phyloP scores from a whole-genome alignment of 2,329 filamentous ascomycete genomes.

The Alternaria consortialis region DNA sequence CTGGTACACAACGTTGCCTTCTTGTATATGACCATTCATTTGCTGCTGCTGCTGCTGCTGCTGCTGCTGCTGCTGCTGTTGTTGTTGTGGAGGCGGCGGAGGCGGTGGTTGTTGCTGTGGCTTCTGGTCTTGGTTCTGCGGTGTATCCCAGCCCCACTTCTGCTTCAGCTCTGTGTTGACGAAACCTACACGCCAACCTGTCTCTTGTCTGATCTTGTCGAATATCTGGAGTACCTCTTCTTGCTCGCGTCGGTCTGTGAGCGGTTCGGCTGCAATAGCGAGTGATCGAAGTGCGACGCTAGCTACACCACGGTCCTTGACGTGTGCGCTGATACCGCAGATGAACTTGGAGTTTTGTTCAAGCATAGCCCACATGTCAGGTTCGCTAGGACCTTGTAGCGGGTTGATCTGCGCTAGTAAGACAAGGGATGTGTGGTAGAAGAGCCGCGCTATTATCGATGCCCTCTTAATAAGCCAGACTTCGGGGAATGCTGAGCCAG shows the following conservation, averaged over 20 bases:
- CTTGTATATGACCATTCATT: slow-evolving; percentile 25
- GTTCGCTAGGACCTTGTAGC: slow-evolving; percentile 65
- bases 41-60: slow-evolving; percentile 32
- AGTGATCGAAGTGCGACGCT: slow-evolving; percentile 82
- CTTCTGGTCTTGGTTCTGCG: slow-evolving; percentile 53
- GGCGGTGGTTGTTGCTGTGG: slow-evolving; percentile 32
- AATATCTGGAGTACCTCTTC: slow-evolving; percentile 82
- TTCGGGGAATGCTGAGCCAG: slow-evolving; percentile 82
- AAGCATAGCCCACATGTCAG: slow-evolving; percentile 75
- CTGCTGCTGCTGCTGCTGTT: slow-evolving; percentile 32
- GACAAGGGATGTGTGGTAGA: slow-evolving; percentile 88
- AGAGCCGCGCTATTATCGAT: slow-evolving; percentile 81
- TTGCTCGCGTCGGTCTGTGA: slow-evolving; percentile 75
- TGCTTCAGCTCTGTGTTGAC: slow-evolving; percentile 77
- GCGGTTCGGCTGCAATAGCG: slow-evolving; percentile 76
- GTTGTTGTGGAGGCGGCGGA: slow-evolving; percentile 31
- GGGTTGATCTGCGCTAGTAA: slow-evolving; percentile 84
- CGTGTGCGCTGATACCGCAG: slow-evolving; percentile 88
- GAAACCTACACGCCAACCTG: slow-evolving; percentile 79
- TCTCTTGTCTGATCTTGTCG: slow-evolving; percentile 76
- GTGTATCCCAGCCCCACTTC: slow-evolving; percentile 75
- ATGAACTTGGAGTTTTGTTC: slow-evolving; percentile 82
- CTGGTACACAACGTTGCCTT: slow-evolving; percentile 22
- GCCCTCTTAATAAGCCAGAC: slow-evolving; percentile 88
- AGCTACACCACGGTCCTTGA: slow-evolving; percentile 80